Evolutionary conservation across 2,329 filamentous ascomycete species (phyloP).

Genomic region (Neophaeococcomyces mojaviensis): DNA sequence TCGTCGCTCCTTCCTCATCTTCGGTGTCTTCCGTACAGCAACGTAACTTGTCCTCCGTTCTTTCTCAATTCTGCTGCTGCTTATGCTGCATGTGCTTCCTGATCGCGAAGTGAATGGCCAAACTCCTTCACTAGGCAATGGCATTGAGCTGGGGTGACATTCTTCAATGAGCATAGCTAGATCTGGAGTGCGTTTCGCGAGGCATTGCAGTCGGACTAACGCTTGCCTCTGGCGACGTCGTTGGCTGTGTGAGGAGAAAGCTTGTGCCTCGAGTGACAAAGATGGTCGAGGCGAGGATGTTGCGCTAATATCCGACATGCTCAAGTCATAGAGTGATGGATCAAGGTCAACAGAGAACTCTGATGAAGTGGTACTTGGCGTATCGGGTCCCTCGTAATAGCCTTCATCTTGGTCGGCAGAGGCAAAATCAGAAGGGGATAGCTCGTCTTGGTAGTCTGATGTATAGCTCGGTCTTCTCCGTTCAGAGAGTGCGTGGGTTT

Average conservation of each 20-base stretch:
- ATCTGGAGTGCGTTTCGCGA: slow-evolving; percentile 20
- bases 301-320: slow-evolving; percentile 17
- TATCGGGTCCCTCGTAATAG: slow-evolving; percentile 21
- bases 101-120: slow-evolving; percentile 11
- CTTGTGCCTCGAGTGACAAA: slow-evolving; percentile 23
- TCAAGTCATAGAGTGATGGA: slow-evolving; percentile 21
- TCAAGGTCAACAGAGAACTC: slow-evolving; percentile 19
- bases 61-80: slow-evolving; percentile 17
- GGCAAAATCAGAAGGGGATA: slow-evolving; percentile 6
- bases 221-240: slow-evolving; percentile 21
- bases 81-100: slow-evolving; percentile 13
- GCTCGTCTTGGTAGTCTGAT: slow-evolving; percentile 3
- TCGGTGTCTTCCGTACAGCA: slow-evolving; percentile 13
- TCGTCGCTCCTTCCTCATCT: slow-evolving; percentile 19
- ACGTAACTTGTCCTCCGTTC: slow-evolving; percentile 11
- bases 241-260: slow-evolving; percentile 19
- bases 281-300: slow-evolving; percentile 22
- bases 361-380: slow-evolving; percentile 16
- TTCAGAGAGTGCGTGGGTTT: slow-evolving; percentile 20
- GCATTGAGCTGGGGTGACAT: slow-evolving; percentile 23
- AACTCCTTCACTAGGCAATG: slow-evolving; percentile 12
- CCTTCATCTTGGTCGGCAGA: slow-evolving; percentile 20
- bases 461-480: slow-evolving; percentile 14
- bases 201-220: slow-evolving; percentile 22
- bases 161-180: slow-evolving; percentile 25